Evolutionary conservation across 2,329 filamentous ascomycete genomes (phyloP).

Genomic region (Fusarium sp.): DNA sequence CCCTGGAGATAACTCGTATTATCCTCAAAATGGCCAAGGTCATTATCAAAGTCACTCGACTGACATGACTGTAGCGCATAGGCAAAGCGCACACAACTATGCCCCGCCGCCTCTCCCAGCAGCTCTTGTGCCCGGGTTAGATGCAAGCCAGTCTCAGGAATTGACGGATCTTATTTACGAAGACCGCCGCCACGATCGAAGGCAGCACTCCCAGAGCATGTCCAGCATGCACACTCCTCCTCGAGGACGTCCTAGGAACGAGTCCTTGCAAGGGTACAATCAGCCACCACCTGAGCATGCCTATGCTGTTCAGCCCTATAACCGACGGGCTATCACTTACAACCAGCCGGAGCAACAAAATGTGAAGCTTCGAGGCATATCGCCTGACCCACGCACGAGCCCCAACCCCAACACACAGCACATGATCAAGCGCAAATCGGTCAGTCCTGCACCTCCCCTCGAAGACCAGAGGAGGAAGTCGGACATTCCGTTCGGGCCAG

Average conservation of each 20-base stretch:
- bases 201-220: slow-evolving; percentile 56
- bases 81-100: slow-evolving; percentile 52
- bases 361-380: slow-evolving; percentile 46
- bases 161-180: slow-evolving; percentile 68
- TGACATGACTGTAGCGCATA: slow-evolving; percentile 52
- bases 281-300: slow-evolving; percentile 41
- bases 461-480: slow-evolving; percentile 64
- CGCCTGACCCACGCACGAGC: slow-evolving; percentile 53
- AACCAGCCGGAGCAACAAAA: slow-evolving; percentile 47
- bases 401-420: slow-evolving; percentile 59
- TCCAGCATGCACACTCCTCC: slow-evolving; percentile 54
- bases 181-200: slow-evolving; percentile 61
- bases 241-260: slow-evolving; percentile 52
- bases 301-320: slow-evolving; percentile 56
- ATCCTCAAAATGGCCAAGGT: slow-evolving; percentile 46
- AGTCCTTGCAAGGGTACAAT: slow-evolving; percentile 42
- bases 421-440: slow-evolving; percentile 75
- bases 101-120: slow-evolving; percentile 62
- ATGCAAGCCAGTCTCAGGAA: slow-evolving; percentile 66
- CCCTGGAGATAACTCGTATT: slow-evolving; percentile 45
- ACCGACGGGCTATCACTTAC: slow-evolving; percentile 56
- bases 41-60: slow-evolving; percentile 47
- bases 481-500: slow-evolving; percentile 77
- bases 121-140: slow-evolving; percentile 70
- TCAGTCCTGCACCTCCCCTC: slow-evolving; percentile 74